A percentile compares a stretch with the other conserved stretches of the same genome.
phyloP scores from a whole-genome alignment of 2,329 filamentous ascomycete genomes.

The Paracorniculantispora psalliotae region DNA sequence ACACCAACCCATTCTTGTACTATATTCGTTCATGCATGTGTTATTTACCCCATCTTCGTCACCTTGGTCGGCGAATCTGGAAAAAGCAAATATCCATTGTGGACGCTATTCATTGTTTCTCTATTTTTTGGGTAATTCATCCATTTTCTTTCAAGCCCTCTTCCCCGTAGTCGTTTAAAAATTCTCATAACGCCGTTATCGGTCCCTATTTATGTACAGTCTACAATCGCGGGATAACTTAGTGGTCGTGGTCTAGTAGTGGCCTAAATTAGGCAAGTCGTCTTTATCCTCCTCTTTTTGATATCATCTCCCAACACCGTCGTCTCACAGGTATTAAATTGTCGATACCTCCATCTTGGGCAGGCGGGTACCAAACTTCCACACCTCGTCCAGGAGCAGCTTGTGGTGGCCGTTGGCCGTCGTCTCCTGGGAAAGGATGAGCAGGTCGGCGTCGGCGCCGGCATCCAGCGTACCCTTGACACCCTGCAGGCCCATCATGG shows the following conservation, averaged over 20 bases:
- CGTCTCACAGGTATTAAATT: background rate
- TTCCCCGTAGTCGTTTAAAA: background rate
- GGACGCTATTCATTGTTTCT: background rate
- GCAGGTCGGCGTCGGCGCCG: constrained; percentile 64
- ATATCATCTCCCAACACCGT: background rate
- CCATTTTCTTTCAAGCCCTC: background rate
- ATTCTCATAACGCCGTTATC: constrained; percentile 6
- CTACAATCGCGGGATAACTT: background rate
- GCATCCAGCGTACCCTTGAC: constrained; percentile 61
- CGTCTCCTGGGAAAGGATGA: constrained; percentile 58
- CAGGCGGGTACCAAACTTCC: constrained; percentile 67
- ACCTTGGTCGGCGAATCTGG: background rate
- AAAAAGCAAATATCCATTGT: background rate
- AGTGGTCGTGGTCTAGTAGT: background rate
- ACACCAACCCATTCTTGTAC: background rate
- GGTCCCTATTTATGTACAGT: constrained; percentile 11
- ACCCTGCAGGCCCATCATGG: constrained; percentile 64
- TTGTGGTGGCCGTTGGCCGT: constrained; percentile 38
- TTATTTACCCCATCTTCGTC: background rate
- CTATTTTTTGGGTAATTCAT: background rate
- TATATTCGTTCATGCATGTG: background rate
- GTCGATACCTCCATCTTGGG: constrained; percentile 19
- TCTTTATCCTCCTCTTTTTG: background rate
- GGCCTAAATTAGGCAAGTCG: background rate
- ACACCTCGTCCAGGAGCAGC: constrained; percentile 68